A percentile compares a stretch with the other conserved stretches of the same genome.
Evolutionary conservation across 75 land plant genomes (phyloP).

Genomic region (Cunninghamia lanceolata): DNA sequence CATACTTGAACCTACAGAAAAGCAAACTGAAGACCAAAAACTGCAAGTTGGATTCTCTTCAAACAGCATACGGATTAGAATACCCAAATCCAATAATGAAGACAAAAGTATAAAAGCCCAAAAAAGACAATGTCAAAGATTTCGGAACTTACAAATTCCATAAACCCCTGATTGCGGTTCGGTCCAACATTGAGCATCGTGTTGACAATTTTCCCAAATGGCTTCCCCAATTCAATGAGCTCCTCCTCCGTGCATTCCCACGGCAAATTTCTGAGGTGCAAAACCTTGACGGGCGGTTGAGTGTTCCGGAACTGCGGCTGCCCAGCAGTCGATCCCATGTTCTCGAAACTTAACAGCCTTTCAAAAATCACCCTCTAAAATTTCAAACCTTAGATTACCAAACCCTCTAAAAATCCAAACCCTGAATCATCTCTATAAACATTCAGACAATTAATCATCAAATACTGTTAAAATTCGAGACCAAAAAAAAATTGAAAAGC

Average conservation of each 20-base stretch:
- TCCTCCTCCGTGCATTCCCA: conserved; percentile 97
- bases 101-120: background rate
- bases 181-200: conserved; percentile 96
- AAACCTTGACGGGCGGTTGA: conserved; percentile 92
- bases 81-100: background rate
- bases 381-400: background rate
- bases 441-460: no score
- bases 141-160: conserved; percentile 77
- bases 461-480: no score
- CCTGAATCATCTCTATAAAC: background rate
- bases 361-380: background rate
- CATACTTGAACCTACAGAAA: background rate
- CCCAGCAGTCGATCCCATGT: conserved; percentile 71
- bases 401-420: background rate
- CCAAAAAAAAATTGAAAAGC: no score
- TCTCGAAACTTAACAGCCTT: background rate
- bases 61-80: background rate
- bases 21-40: background rate
- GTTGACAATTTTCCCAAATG: conserved; percentile 86
- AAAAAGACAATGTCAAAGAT: background rate
- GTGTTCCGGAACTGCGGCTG: conserved; percentile 92
- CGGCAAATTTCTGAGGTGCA: conserved; percentile 85
- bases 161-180: conserved; percentile 87
- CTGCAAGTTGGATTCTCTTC: background rate
- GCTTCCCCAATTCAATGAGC: conserved; percentile 89